phyloP scores from a whole-genome alignment of 2,329 filamentous ascomycete genomes.

The Pochonia chlamydosporia region DNA sequence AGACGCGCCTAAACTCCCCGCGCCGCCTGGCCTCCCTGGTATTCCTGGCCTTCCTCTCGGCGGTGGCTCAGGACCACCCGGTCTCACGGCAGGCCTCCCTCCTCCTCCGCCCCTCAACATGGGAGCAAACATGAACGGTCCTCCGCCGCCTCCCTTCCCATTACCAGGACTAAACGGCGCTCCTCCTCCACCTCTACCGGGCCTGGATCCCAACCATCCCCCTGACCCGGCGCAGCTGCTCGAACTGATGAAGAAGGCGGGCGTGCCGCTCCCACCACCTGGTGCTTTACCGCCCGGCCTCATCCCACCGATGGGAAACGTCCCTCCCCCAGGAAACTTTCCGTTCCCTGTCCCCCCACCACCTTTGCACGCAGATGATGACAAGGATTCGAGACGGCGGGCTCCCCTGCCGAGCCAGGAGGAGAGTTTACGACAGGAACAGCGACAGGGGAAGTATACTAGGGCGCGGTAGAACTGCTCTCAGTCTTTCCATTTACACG shows the following conservation, averaged over 20 bases:
- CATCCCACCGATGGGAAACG: conserved; percentile 32
- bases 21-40: conserved; percentile 44
- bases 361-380: conserved; percentile 28
- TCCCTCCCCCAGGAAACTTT: conserved; percentile 27
- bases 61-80: conserved; percentile 28
- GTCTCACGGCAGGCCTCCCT: conserved; percentile 37
- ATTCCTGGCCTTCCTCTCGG: conserved; percentile 55
- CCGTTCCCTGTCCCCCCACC: conserved; percentile 30
- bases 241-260: conserved; percentile 61
- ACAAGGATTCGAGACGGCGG: conserved; percentile 39
- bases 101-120: conserved; percentile 39
- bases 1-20: conserved; percentile 53
- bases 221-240: conserved; percentile 56
- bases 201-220: conserved; percentile 53
- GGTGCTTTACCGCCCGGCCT: conserved; percentile 38
- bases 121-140: conserved; percentile 27
- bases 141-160: conserved; percentile 48
- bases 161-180: conserved; percentile 42
- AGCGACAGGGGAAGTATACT: conserved; percentile 59
- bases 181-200: conserved; percentile 45
- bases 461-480: conserved; percentile 34
- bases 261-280: conserved; percentile 54
- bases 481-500: too few species aligned
- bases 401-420: conserved; percentile 77
- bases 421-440: conserved; percentile 74